phyloP scores from a whole-genome alignment of 2,329 filamentous ascomycete genomes.

The Nakataea oryzae region DNA sequence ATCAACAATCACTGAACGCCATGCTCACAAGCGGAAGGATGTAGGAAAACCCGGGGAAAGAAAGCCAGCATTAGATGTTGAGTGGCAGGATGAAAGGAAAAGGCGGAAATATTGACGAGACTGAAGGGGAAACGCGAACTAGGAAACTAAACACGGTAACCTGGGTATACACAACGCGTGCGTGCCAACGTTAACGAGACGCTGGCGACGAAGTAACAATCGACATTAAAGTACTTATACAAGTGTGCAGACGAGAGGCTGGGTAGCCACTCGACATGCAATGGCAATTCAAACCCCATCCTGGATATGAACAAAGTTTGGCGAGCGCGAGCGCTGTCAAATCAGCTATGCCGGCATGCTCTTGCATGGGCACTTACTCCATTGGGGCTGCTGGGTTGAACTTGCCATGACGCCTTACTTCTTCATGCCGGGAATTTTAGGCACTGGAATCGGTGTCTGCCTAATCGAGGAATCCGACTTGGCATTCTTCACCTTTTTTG shows the following conservation, averaged over 20 bases:
- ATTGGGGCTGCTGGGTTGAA: neutral
- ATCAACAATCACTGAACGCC: neutral
- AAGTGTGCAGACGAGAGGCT: neutral
- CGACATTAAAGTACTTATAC: neutral
- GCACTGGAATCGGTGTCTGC: conserved; percentile 9
- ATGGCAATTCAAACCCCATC: neutral
- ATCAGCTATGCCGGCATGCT: neutral
- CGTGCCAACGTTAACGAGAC: neutral
- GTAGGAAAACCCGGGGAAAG: neutral
- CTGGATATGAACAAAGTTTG: neutral
- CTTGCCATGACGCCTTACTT: neutral
- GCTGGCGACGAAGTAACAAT: neutral
- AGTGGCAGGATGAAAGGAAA: neutral
- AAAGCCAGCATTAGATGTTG: neutral
- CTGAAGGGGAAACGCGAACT: neutral
- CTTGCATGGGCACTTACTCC: neutral
- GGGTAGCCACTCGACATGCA: neutral
- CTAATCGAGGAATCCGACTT: conserved; percentile 1
- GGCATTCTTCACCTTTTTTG: conserved; percentile 7
- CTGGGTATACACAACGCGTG: neutral
- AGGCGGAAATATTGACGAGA: neutral
- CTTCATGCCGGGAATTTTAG: conserved; percentile 3
- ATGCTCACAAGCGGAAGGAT: neutral
- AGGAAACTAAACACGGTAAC: neutral
- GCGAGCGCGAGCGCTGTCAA: neutral